phyloP scores from a whole-genome alignment of 2,329 filamentous ascomycete genomes.

The Ophiostoma pallidulum region DNA sequence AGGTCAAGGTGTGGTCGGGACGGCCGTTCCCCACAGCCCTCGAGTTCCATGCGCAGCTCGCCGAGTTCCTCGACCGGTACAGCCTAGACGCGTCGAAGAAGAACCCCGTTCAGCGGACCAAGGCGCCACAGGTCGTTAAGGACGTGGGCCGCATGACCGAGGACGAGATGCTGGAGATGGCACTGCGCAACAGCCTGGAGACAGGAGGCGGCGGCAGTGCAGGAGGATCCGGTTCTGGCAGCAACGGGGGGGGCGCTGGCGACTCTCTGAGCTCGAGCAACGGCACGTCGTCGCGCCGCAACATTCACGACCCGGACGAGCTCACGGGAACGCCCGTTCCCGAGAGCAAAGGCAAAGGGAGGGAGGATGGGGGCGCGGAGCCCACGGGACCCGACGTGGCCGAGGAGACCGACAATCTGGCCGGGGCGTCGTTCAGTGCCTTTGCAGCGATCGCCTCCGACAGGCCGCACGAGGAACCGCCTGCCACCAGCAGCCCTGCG shows the following conservation, averaged over 20 bases:
- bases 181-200: conserved; percentile 77
- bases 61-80: conserved; percentile 95
- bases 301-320: conserved; percentile 73
- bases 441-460: conserved; percentile 66
- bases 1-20: conserved; percentile 93
- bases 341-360: conserved; percentile 45
- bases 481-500: conserved; percentile 40
- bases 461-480: conserved; percentile 69
- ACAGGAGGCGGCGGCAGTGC: conserved; percentile 24
- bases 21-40: conserved; percentile 58
- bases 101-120: conserved; percentile 81
- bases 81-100: conserved; percentile 80
- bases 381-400: too few species aligned
- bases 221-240: not conserved
- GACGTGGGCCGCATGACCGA: conserved; percentile 88
- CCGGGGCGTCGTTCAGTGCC: conserved; percentile 26
- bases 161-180: conserved; percentile 94
- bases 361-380: conserved; percentile 26
- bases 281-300: conserved; percentile 34
- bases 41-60: conserved; percentile 84
- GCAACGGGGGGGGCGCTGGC: not conserved
- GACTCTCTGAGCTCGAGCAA: too few species aligned
- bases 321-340: conserved; percentile 48
- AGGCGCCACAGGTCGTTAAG: conserved; percentile 52
- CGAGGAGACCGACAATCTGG: too few species aligned